These are phyloP conservation scores for Cladophialophora carrionii DNA, from an alignment of 2,329 filamentous ascomycete species.

Conservation along the genomic window DNA sequence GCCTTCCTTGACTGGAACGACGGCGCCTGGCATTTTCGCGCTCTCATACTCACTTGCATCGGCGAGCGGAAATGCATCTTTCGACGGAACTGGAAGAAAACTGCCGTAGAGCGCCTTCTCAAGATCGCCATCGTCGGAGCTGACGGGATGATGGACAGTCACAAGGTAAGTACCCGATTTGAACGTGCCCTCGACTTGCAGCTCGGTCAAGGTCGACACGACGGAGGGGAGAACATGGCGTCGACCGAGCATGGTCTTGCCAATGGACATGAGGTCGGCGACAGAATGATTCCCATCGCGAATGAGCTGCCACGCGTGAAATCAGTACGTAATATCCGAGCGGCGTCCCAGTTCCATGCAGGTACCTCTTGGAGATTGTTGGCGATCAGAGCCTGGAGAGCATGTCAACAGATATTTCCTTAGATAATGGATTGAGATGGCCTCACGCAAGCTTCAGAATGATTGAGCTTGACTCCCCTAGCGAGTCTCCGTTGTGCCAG, in stretches of 20 bases:
- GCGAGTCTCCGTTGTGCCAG: conserved; percentile 87
- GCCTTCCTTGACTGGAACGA: conserved; percentile 70
- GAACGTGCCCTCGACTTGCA: conserved; percentile 95
- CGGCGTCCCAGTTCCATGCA: conserved; percentile 9
- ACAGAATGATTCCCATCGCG: conserved; percentile 94
- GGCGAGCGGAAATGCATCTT: conserved; percentile 68
- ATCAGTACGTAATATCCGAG: conserved; percentile 3
- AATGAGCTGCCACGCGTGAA: conserved; percentile 65
- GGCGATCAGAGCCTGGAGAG: conserved; percentile 62
- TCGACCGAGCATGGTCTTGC: conserved; percentile 88
- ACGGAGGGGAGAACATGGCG: conserved; percentile 88
- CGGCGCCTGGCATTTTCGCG: conserved; percentile 74
- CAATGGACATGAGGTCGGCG: conserved; percentile 88
- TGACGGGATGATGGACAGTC: conserved; percentile 88
- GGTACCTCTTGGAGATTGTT: conserved; percentile 82
- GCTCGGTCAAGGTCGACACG: conserved; percentile 73
- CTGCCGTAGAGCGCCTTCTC: conserved; percentile 87
- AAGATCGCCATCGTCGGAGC: conserved; percentile 81
- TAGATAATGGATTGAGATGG: conserved; percentile 4
- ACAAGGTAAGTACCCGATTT: conserved; percentile 88
- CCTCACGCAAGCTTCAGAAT: conserved; percentile 78
- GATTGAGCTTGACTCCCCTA: conserved; percentile 84
- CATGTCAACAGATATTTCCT: conserved; percentile 15
- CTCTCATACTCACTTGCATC: conserved; percentile 68
- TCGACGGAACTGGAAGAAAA: conserved; percentile 78